Conservation (phyloP, 2,329 filamentous ascomycete genomes). For the Setomelanomma holmii region DNA sequence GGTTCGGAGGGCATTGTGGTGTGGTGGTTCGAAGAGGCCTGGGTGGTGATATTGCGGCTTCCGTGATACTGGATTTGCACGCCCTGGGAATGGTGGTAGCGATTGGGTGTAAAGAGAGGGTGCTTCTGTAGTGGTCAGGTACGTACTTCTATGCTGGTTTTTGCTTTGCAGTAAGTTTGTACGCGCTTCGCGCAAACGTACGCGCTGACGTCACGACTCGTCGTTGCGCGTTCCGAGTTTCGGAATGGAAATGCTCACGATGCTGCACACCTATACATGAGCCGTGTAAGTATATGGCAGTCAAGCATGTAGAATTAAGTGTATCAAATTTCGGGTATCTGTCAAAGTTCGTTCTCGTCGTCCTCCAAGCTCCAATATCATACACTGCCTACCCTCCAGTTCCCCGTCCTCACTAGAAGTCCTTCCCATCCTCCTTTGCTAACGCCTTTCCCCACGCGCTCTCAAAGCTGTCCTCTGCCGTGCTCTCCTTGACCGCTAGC, state of each 20-base stretch:
- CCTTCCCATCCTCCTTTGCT: constrained; percentile 51
- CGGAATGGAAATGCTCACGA: constrained; percentile 4
- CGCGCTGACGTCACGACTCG: constrained; percentile 32
- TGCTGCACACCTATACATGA: no score
- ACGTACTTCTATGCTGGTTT: background rate
- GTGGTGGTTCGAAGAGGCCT: background rate
- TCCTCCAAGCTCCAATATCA: constrained; percentile 1
- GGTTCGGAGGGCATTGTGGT: constrained; percentile 14
- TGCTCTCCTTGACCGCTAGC: constrained; percentile 16
- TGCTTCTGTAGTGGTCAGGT: no score
- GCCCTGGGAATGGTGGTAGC: no score
- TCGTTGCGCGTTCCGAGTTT: constrained; percentile 10
- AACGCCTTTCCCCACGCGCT: constrained; percentile 73
- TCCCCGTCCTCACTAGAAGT: constrained; percentile 9
- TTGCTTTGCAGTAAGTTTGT: background rate
- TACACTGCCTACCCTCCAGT: background rate
- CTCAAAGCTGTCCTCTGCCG: constrained; percentile 65
- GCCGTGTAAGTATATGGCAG: no score
- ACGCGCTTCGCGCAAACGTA: no score
- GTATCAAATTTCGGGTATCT: constrained; percentile 27
- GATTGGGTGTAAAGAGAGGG: no score
- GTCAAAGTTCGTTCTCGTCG: constrained; percentile 7
- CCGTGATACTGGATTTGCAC: no score
- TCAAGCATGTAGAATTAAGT: background rate
- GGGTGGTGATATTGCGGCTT: no score